Conservation (phyloP, 2,329 filamentous ascomycete species). For the Coleophoma eucalyptorum region DNA sequence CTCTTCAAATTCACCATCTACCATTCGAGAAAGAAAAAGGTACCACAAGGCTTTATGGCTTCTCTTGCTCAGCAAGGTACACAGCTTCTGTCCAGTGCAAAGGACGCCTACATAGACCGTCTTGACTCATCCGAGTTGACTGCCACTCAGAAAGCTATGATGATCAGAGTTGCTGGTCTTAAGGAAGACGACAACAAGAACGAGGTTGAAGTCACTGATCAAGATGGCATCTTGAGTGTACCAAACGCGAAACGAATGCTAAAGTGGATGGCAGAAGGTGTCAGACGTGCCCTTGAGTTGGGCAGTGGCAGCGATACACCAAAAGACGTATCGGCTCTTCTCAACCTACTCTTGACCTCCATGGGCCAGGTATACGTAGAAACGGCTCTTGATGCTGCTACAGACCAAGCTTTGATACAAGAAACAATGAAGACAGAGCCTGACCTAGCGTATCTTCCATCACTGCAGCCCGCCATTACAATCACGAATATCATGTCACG, state of each 20-base stretch:
- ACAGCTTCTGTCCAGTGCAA: slow-evolving; percentile 81
- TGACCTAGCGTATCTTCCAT: slow-evolving; percentile 78
- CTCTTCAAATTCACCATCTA: slow-evolving; percentile 98
- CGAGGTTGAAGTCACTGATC: slow-evolving; percentile 86
- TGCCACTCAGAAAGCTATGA: slow-evolving; percentile 82
- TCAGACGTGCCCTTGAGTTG: slow-evolving; percentile 87
- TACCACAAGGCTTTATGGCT: slow-evolving; percentile 86
- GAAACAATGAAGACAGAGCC: slow-evolving; percentile 81
- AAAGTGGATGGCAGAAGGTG: slow-evolving; percentile 93
- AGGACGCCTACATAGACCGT: slow-evolving; percentile 86
- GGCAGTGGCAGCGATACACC: slow-evolving; percentile 83
- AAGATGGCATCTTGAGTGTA: slow-evolving; percentile 79
- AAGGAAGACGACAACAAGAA: slow-evolving; percentile 72
- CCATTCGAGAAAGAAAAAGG: slow-evolving; percentile 83
- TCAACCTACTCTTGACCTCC: slow-evolving; percentile 77
- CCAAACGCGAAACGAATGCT: slow-evolving; percentile 96
- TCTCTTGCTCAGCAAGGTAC: slow-evolving; percentile 87
- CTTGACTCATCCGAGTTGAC: slow-evolving; percentile 88
- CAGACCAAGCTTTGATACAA: slow-evolving; percentile 70
- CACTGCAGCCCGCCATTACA: slow-evolving; percentile 76
- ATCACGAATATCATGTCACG: slow-evolving; percentile 92
- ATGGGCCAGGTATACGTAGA: slow-evolving; percentile 82
- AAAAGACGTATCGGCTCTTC: slow-evolving; percentile 84
- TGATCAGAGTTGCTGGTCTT: slow-evolving; percentile 83
- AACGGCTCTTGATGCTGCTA: slow-evolving; percentile 63